Evolutionary conservation across 257 asterid species (phyloP).

Genomic region (Salvia miltiorrhiza): DNA sequence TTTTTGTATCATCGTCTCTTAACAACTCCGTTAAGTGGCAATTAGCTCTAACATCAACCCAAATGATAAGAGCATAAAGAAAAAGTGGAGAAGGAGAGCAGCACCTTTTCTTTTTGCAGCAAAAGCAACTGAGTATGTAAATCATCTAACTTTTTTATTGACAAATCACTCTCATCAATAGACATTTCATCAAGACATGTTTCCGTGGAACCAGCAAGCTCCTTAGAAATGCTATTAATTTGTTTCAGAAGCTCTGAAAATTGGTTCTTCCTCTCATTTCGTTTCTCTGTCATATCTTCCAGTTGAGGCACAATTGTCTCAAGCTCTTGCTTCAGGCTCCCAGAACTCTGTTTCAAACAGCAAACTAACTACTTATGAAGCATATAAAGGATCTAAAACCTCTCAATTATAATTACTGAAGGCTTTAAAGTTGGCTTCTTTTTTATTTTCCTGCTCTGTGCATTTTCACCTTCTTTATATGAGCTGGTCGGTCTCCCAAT

Average conservation of each 20-base stretch:
- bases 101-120: conserved; percentile 72
- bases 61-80: conserved; percentile 10
- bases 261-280: conserved; percentile 58
- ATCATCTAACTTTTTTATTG: conserved; percentile 66
- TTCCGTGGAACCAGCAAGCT: conserved; percentile 47
- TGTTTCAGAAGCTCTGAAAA: conserved; percentile 61
- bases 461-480: conserved; percentile 45
- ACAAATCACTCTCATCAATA: conserved; percentile 65
- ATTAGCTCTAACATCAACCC: background rate
- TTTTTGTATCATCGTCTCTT: background rate
- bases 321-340: conserved; percentile 66
- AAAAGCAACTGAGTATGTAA: conserved; percentile 42
- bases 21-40: background rate
- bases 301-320: conserved; percentile 55
- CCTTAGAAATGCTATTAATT: conserved; percentile 49
- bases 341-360: conserved; percentile 46
- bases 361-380: conserved; percentile 2
- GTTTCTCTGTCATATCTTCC: conserved; percentile 60
- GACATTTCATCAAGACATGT: conserved; percentile 13
- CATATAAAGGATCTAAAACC: background rate
- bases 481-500: conserved; percentile 60
- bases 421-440: background rate
- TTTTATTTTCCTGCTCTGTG: background rate
- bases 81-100: conserved; percentile 3
- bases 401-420: background rate